Evolutionary conservation across 768 basidiomycete species (phyloP), one percentile per base, ranked within the genome.

Genomic region (Strobilomyces confusus): DNA sequence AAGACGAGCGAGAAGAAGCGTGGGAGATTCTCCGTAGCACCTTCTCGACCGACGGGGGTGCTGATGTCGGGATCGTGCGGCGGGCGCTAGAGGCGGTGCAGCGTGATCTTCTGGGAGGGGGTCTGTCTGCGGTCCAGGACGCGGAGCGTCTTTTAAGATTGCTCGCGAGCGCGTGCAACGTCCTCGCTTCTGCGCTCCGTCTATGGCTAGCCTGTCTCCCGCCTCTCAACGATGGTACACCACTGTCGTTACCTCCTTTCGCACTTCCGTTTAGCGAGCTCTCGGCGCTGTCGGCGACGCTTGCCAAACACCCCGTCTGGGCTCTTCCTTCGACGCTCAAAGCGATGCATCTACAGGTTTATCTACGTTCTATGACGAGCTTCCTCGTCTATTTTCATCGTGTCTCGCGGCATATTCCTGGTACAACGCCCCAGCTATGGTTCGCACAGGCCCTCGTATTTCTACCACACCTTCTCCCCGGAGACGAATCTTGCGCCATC

Each of bases 161-260:
- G 25, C 57, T 82, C 4, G 74, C 74, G 2, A 49, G 52, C 20
- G 63, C 72, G 38, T 73, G 77, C 2, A 60, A 57, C 9, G 52
- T 65, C 11, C 65, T 89, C 40, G 66, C 75, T 1, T 72, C 80
- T 15, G 77, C 70, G 0, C 74, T 87, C 14, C 80, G 84, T 5
- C 69, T 89, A 9, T 88, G 85, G 82, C 61, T 89, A 8, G 77
- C 84, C 4, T 86, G 82, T 60, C 60, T 81, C 9, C 77, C 85
- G 5, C 69, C 76, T 1, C 65, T 71, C 25, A 58, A 66, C 3
- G 70, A 72, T 32, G 73, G 71, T 13, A 62, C 73, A n/a, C 36
- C 53, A 7, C 70, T 78, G 19, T 54, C 69, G 4, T 61, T 75
- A 0, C 84, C 86, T 19, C 85, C 85, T 1, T 87, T 89, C 63